phyloP scores from a whole-genome alignment of 2,329 filamentous ascomycete species.

The Trichoderma semiorbis region DNA sequence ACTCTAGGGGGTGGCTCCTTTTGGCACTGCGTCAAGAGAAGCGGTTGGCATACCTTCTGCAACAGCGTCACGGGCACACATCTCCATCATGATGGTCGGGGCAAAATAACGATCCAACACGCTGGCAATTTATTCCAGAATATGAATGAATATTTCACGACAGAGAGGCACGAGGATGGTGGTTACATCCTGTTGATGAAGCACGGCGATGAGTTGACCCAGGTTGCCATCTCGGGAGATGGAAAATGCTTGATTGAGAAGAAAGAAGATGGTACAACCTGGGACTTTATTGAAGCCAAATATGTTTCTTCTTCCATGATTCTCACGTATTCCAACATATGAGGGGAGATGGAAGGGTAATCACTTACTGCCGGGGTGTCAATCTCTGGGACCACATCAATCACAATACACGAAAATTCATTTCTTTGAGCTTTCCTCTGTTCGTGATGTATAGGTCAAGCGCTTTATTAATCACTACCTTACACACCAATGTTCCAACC shows the following conservation, averaged over 20 bases:
- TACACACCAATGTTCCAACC: neutral
- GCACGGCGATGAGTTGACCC: neutral
- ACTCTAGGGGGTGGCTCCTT: neutral
- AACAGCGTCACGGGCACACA: neutral
- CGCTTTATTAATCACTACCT: neutral
- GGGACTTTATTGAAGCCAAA: neutral
- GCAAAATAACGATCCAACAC: neutral
- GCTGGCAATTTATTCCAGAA: neutral
- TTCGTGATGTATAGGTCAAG: neutral
- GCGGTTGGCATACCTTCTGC: neutral
- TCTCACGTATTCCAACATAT: neutral
- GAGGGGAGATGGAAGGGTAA: neutral
- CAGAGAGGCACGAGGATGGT: neutral
- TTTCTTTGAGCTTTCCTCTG: neutral
- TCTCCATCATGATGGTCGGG: neutral
- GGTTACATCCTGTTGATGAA: neutral
- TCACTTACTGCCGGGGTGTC: neutral
- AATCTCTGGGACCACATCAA: neutral
- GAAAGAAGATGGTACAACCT: neutral
- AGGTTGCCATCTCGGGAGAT: neutral
- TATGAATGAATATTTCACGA: neutral
- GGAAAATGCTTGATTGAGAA: neutral
- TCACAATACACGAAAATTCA: neutral
- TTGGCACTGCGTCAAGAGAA: neutral
- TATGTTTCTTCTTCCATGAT: neutral